Evolutionary conservation across 257 asterid genomes (phyloP).

Genomic region (Solanum medicagineum): DNA sequence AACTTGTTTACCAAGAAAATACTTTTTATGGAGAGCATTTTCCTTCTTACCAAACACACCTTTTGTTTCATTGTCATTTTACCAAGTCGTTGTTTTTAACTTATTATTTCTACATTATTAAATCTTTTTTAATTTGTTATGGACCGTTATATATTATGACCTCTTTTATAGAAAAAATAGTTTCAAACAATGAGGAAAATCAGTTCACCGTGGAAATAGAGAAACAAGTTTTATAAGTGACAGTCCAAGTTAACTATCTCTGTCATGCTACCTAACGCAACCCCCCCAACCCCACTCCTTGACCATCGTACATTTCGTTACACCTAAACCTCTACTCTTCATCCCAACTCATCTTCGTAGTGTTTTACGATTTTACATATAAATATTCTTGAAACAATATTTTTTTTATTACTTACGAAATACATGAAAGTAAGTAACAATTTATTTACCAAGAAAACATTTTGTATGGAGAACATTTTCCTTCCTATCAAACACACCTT

Average conservation of each 20-base stretch:
- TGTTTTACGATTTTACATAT: too few species aligned
- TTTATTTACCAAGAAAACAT: too few species aligned
- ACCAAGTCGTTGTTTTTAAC: neutral
- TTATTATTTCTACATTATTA: neutral
- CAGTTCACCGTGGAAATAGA: neutral
- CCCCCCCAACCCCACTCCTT: neutral
- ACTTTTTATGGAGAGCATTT: too few species aligned
- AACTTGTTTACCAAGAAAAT: too few species aligned
- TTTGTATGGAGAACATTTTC: too few species aligned
- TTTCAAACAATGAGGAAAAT: neutral
- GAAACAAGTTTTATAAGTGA: neutral
- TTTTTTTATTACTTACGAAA: too few species aligned
- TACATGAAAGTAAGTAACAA: neutral
- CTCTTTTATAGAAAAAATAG: neutral
- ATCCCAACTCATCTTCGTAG: neutral
- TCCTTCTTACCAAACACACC: neutral
- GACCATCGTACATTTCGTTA: neutral
- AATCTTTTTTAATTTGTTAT: neutral
- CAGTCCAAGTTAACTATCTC: neutral
- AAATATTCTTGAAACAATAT: neutral
- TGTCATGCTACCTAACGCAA: accelerated
- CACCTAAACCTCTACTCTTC: neutral
- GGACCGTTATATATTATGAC: neutral
- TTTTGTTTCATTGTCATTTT: neutral
- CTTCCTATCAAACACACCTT: too few species aligned